Base-by-base conservation (phyloP, 1,284 basidiomycete genomes). In the Earliella scabrosa region DNA sequence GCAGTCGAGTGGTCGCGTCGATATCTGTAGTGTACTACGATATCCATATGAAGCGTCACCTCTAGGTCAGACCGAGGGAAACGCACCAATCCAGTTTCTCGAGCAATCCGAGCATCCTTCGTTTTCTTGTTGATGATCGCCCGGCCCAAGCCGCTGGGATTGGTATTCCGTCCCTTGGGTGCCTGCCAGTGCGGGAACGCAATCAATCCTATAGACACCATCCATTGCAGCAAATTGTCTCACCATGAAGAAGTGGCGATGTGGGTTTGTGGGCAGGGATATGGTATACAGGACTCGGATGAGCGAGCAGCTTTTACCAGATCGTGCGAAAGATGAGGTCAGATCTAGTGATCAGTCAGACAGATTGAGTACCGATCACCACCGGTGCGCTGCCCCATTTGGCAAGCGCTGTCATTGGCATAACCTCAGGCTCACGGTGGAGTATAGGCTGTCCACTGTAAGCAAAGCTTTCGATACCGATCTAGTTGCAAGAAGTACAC, bases 81-180 rank as follows among this genome's bases (percentile, higher is more conserved):
- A 73, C 88, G 61, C 66, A 93, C 93, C 61, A 93, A 76, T 50
- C 88, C 86, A 21, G 91, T 88, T 71, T 91, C 88, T 46, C 87
- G 81, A 48, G 80, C 80, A 63, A 79, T 80, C 29, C 82, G 83
- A 23, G 91, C 88, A 81, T 96, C 93, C 71, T 94, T 94, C 36
- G 82, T 81, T 74, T 89, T 88, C 62, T 85, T 85, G 71, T 97
- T 97, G 68, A 96, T 95, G 69, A 97, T 92, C 34, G 95, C 94
- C 62, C 92, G 84, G 41, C 95, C 95, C 21, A 97, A 81, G 24
- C 95, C 95, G 56, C 88, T 87, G 0, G 86, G 77, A 68, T 91
- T 91, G 21, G 71, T 78, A 66, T 83, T 78, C 68, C 75, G 79
- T 18, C 74, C 67, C 73, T 82, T 77, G 44, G 83, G 71, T 52